Evolutionary conservation across 805 yeast genomes (phyloP).

Genomic region (Metschnikowia bowlesiae): DNA sequence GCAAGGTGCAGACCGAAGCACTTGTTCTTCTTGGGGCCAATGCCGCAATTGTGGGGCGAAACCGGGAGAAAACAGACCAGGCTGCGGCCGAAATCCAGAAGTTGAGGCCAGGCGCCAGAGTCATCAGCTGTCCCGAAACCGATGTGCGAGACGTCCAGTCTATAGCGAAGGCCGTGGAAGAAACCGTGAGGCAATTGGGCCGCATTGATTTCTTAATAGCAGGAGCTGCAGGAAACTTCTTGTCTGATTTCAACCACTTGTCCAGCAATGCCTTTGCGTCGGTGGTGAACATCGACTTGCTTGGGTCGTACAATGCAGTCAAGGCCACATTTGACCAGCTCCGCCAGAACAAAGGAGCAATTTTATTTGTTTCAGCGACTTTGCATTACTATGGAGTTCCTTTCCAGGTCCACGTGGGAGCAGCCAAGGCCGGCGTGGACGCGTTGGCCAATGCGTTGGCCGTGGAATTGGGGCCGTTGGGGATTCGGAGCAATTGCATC

Average conservation of each 20-base stretch:
- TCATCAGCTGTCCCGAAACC: slow-evolving; percentile 20
- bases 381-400: slow-evolving; percentile 44
- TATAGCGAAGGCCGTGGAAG: slow-evolving; percentile 21
- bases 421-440: slow-evolving; percentile 30
- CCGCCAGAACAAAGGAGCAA: slow-evolving; percentile 33
- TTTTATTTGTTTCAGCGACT: slow-evolving; percentile 39
- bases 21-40: slow-evolving; percentile 26
- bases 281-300: slow-evolving; percentile 36
- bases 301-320: slow-evolving; percentile 40
- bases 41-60: slow-evolving; percentile 28
- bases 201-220: slow-evolving; percentile 42
- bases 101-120: slow-evolving; percentile 24
- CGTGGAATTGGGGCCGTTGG: slow-evolving; percentile 28
- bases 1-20: slow-evolving; percentile 28
- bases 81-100: slow-evolving; percentile 22
- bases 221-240: slow-evolving; percentile 43
- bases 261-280: slow-evolving; percentile 39
- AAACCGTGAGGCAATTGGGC: slow-evolving; percentile 30
- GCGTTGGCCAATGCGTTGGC: slow-evolving; percentile 28
- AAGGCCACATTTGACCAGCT: slow-evolving; percentile 38
- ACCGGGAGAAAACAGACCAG: slow-evolving; percentile 21
- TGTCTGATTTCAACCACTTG: slow-evolving; percentile 40
- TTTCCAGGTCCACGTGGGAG: slow-evolving; percentile 30
- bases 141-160: slow-evolving; percentile 25
- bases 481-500: slow-evolving; percentile 24